A percentile compares a stretch with the other conserved stretches of the same genome.
Conservation (phyloP, 1,284 basidiomycete species). For the Macrocybe sp. region DNA sequence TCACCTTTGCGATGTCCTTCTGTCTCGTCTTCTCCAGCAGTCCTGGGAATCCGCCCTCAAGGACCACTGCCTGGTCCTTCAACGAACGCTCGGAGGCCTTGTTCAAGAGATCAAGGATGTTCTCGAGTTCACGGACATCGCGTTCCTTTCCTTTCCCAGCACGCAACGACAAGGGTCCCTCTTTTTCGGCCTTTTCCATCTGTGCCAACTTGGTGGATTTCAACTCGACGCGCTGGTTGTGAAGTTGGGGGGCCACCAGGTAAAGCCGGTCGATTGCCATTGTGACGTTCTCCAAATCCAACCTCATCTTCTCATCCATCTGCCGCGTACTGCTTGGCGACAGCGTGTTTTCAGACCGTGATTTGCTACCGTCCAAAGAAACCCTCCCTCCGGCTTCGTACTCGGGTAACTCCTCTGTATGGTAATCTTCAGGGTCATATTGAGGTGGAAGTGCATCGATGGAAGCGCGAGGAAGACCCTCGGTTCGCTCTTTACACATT, state of each 20-base stretch:
- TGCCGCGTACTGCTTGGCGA: slow-evolving; percentile 13
- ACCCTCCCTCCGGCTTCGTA: slow-evolving; percentile 39
- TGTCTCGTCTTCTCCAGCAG: slow-evolving; percentile 46
- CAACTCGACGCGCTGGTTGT: slow-evolving; percentile 83
- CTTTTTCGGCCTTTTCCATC: slow-evolving; percentile 55
- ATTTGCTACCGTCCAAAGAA: slow-evolving; percentile 32
- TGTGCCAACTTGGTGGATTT: slow-evolving; percentile 59
- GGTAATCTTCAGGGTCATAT: slow-evolving; percentile 52
- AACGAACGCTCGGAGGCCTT: slow-evolving; percentile 66
- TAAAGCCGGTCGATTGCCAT: slow-evolving; percentile 86
- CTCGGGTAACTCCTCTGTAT: slow-evolving; percentile 49
- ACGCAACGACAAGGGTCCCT: slow-evolving; percentile 20
- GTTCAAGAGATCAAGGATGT: slow-evolving; percentile 65
- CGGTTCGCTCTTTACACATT: slow-evolving; percentile 57
- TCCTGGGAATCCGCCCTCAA: slow-evolving; percentile 53
- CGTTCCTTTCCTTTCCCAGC: slow-evolving; percentile 44
- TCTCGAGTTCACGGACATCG: slow-evolving; percentile 58
- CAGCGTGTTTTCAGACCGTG: slow-evolving; percentile 15
- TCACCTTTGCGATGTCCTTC: slow-evolving; percentile 59
- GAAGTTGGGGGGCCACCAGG: slow-evolving; percentile 75
- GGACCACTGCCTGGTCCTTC: slow-evolving; percentile 60
- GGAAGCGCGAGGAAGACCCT: slow-evolving; percentile 25
- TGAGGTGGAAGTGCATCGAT: slow-evolving; percentile 56
- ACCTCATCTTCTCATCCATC: slow-evolving; percentile 62
- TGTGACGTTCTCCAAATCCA: slow-evolving; percentile 80